Conservation (phyloP, 768 basidiomycete species). For the Goffeauzyma gilvescens region DNA sequence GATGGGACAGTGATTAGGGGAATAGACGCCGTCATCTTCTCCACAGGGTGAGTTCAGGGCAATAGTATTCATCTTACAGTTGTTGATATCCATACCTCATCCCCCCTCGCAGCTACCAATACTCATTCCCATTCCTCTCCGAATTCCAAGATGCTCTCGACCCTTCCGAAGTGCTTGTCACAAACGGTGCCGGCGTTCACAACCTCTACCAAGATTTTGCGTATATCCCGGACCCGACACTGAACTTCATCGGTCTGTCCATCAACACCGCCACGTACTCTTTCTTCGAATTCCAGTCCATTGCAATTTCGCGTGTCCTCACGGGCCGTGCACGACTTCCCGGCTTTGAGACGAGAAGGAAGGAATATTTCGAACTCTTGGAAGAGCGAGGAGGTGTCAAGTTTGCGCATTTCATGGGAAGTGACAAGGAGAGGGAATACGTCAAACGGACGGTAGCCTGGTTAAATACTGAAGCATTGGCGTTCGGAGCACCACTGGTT, state of each 20-base stretch:
- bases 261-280: conserved; percentile 19
- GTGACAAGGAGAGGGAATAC: conserved; percentile 13
- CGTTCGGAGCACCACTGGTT: conserved; percentile 10
- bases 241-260: conserved; percentile 30
- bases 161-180: conserved; percentile 24
- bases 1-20: conserved; percentile 35
- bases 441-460: conserved; percentile 17
- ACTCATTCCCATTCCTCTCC: conserved; percentile 37
- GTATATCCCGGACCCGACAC: conserved; percentile 38
- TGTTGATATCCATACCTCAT: background rate
- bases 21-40: conserved; percentile 34
- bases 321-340: conserved; percentile 14
- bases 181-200: too few relatives aligned
- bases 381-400: conserved; percentile 11
- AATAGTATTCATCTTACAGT: background rate
- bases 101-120: conserved; percentile 27
- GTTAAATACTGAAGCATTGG: conserved; percentile 17
- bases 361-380: conserved; percentile 4
- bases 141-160: conserved; percentile 29
- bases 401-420: conserved; percentile 14
- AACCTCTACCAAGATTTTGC: conserved; percentile 35
- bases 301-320: conserved; percentile 17
- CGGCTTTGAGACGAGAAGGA: background rate
- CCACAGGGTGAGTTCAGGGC: conserved; percentile 33
- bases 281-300: conserved; percentile 20